Base-by-base conservation (phyloP, 1,284 basidiomycete species). In the Caloboletus inedulis region DNA sequence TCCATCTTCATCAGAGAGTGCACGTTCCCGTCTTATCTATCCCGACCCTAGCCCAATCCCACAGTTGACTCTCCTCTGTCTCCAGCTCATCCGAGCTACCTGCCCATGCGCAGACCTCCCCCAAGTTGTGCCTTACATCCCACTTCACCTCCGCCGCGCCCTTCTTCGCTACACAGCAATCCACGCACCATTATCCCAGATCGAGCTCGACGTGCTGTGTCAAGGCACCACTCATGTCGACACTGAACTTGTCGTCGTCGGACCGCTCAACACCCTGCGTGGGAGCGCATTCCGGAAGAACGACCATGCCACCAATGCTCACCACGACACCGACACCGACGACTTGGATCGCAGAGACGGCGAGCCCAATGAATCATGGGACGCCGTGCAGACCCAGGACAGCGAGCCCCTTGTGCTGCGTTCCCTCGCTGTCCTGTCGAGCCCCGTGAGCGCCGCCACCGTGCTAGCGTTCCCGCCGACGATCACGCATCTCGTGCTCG, bases 241-340 rank as follows among this genome's bases (percentile, higher is more conserved):
- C 43, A 80, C 82, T 0, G 86, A 89, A 53, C 69, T 86, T 14
- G 63, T 88, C 44, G 63, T 89, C 27, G 74, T 86, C 18, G 84
- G 83, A 8, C 82, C 82, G 0, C 64, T 70, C 33, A 75, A 75
- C 7, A 61, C 65, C 3, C 60, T 84, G 3, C 73, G 68, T 18
- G 71, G 74, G 23, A 72, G 77, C 39, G 67, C 73, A 49, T 76
- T 84, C 56, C 62, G 65, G 50, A 55, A 52, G 41, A 19, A 23
- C 29, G 19, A 23, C 14, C 42, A 7, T 13, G 12, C 31, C 19
- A 3, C n/a, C 25, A 16, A 40, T 2, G n/a, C 3, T 16, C 18
- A 12, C 6, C 12, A n/a, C 9, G 34, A 35, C 7, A 2, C 7
- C 8, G 53, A 27, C 23, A 13, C 23, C 9, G n/a, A 25, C 7